A percentile compares a stretch with the other conserved stretches of the same genome.
phyloP scores from a whole-genome alignment of 1,139 yeast species.

The Geotrichum phurueaensis region DNA sequence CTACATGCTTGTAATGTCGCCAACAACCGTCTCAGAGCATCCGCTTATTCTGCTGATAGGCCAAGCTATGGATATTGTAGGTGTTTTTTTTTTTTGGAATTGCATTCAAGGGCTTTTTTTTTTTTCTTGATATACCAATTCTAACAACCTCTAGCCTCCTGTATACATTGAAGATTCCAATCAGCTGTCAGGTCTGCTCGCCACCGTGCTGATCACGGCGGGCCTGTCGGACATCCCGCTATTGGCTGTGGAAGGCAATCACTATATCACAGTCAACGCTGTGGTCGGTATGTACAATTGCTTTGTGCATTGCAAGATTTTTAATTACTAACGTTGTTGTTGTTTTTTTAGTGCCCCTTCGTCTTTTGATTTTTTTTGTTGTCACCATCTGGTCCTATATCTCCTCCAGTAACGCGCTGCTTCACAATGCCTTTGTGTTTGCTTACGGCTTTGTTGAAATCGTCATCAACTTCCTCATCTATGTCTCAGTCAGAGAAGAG shows the following conservation, averaged over 20 bases:
- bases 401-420: slow-evolving; percentile 24
- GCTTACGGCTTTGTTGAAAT: slow-evolving; percentile 47
- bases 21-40: slow-evolving; percentile 36
- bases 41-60: slow-evolving; percentile 49
- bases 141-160: slow-evolving; percentile 29
- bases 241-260: slow-evolving; percentile 15
- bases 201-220: slow-evolving; percentile 37
- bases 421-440: slow-evolving; percentile 48
- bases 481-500: slow-evolving; percentile 34
- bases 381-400: slow-evolving; percentile 42
- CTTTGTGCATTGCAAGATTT: slow-evolving; percentile 8
- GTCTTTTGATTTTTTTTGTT: slow-evolving; percentile 54
- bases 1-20: slow-evolving; percentile 39
- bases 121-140: background rate
- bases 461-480: slow-evolving; percentile 32
- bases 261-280: slow-evolving; percentile 15
- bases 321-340: slow-evolving; percentile 4
- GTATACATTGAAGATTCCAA: slow-evolving; percentile 36
- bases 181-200: slow-evolving; percentile 44
- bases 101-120: too few relatives aligned
- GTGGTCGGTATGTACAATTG: slow-evolving; percentile 15
- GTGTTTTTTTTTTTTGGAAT: slow-evolving; percentile 17
- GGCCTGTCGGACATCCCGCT: slow-evolving; percentile 32
- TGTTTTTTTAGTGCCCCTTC: slow-evolving; percentile 47
- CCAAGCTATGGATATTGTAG: slow-evolving; percentile 47